Percentiles rank a stretch among this genome's conserved stretches.
phyloP scores from a whole-genome alignment of 305 asterid species.

The Fraxinus paxiana region DNA sequence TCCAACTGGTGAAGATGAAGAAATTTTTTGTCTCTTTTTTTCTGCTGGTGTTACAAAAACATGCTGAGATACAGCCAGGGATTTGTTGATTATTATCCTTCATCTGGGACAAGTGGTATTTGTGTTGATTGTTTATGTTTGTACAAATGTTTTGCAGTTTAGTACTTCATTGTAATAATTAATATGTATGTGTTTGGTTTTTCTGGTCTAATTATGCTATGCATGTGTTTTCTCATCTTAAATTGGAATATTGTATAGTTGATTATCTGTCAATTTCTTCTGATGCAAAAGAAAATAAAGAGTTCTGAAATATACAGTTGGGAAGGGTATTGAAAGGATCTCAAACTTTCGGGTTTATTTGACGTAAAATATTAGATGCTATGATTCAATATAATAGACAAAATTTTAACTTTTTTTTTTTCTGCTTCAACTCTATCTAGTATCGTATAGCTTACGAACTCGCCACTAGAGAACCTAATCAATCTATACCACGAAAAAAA shows the following conservation, averaged over 20 bases:
- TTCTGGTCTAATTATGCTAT: background rate
- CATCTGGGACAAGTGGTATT: slow-evolving; percentile 8
- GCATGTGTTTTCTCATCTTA: background rate
- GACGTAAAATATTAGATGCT: background rate
- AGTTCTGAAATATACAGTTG: background rate
- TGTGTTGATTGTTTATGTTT: slow-evolving; percentile 14
- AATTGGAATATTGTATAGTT: background rate
- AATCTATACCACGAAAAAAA: no score
- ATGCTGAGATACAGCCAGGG: slow-evolving; percentile 17
- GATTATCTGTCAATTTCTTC: background rate
- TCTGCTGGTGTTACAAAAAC: slow-evolving; percentile 14
- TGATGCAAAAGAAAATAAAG: background rate
- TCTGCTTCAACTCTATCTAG: background rate
- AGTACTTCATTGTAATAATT: slow-evolving; percentile 25
- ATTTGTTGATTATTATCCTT: slow-evolving; percentile 26
- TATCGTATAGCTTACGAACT: background rate
- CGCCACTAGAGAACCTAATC: background rate
- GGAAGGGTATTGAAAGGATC: background rate
- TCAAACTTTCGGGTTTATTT: background rate
- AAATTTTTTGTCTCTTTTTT: background rate
- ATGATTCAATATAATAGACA: background rate
- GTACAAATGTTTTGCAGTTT: slow-evolving; percentile 34
- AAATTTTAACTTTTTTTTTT: no score
- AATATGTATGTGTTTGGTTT: slow-evolving; percentile 6
- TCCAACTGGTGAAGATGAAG: slow-evolving; percentile 24